Conservation (phyloP, 2,329 filamentous ascomycete species). For the Fusarium sp. region DNA sequence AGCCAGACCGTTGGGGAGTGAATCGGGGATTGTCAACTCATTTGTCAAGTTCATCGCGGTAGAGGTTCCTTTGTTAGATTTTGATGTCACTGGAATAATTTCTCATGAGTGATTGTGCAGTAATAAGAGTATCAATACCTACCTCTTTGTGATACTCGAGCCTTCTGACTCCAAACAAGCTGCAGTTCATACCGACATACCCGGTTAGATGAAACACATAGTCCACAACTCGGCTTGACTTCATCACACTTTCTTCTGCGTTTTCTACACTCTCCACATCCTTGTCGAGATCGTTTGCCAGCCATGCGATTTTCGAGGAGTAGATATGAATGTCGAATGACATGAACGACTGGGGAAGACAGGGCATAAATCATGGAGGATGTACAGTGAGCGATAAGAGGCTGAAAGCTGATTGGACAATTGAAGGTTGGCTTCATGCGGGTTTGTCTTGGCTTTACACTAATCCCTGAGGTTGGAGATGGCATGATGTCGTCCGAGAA, state of each 20-base stretch:
- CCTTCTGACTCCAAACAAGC: slow-evolving; percentile 39
- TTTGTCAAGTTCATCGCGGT: not conserved
- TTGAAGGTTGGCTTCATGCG: not conserved
- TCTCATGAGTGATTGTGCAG: too few species aligned
- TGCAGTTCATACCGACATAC: slow-evolving; percentile 42
- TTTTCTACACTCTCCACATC: slow-evolving; percentile 47
- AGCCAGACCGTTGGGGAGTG: slow-evolving; percentile 40
- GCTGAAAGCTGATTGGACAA: not conserved
- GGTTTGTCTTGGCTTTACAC: not conserved
- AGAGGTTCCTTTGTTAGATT: too few species aligned
- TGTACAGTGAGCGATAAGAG: not conserved
- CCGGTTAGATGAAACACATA: slow-evolving; percentile 31
- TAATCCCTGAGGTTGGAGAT: not conserved
- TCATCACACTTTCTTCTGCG: slow-evolving; percentile 47
- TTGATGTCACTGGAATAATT: too few species aligned
- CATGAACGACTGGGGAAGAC: not conserved
- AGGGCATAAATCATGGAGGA: not conserved
- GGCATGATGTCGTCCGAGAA: not conserved
- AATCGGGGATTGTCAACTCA: slow-evolving; percentile 13
- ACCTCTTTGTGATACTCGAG: slow-evolving; percentile 1
- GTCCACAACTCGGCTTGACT: slow-evolving; percentile 42
- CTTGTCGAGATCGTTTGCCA: slow-evolving; percentile 42
- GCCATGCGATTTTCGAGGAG: slow-evolving; percentile 27
- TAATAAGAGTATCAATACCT: not conserved
- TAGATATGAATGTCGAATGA: not conserved